Evolutionary conservation across 2,329 filamentous ascomycete species (phyloP), one percentile per base, ranked within the genome.

Genomic region (Cladosporium sp.): DNA sequence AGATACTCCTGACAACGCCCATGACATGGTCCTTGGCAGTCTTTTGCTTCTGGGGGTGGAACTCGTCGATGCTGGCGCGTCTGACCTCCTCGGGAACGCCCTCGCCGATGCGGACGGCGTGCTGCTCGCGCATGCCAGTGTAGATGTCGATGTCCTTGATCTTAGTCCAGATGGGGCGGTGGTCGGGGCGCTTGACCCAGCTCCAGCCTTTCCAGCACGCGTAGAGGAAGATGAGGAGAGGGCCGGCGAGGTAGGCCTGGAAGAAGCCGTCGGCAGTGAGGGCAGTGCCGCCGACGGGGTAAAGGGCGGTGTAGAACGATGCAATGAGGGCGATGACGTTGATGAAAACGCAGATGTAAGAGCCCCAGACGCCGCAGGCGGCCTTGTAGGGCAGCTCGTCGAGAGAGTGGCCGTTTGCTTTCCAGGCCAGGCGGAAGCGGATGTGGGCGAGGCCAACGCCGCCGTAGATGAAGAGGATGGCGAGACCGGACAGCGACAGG

Each of bases 361-460:
- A 76, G 58, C 76, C 76, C 45, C 62, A 69, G 15, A 76, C 66
- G 55, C 76, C 76, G 59, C 72, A 71, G 28, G 67, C 64, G 43
- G 76, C 75, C 59, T 68, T 72, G 74, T 74, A 78, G 2, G 76
- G 75, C 20, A 78, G 71, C 67, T 78, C 76, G 50, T 77, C 75
- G n/a, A 77, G 51, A 8, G 60, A 65, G 63, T 74, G 73, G 37
- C 73, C 73, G 60, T 86, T 83, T 12, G 76, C 68, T 39, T 77
- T 79, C 66, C 66, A 95, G 17, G 87, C 90, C 25, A 28, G 51
- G 34, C 92, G 90, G 82, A 97, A 97, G 59, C 92, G 90, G 70
- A 97, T 95, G 74, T 97, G 92, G 25, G 88, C 84, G 12, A 95
- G 76, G 72, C 90, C 94, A 72, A 96, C 92, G 64, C 82, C 84